Percentiles rank a stretch among this genome's conserved stretches.
phyloP scores from a whole-genome alignment of 1,284 basidiomycete genomes.

The Ceratobasidium sp. region DNA sequence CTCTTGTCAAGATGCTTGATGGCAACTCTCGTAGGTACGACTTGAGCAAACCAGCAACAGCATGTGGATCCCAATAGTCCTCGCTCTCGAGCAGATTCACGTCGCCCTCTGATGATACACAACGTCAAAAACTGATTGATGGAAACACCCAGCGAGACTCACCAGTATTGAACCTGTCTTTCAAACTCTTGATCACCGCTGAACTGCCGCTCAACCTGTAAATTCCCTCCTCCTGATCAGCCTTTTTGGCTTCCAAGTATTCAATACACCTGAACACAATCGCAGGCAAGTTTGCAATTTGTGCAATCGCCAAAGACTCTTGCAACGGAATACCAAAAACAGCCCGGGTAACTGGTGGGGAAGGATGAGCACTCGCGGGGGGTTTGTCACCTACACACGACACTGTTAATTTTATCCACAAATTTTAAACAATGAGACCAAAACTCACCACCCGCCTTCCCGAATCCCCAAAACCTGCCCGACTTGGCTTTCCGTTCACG shows the following conservation, averaged over 20 bases:
- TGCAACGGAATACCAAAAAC: slow-evolving; percentile 91
- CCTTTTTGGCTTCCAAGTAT: slow-evolving; percentile 88
- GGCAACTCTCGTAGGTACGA: slow-evolving; percentile 90
- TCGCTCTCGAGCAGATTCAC: slow-evolving; percentile 83
- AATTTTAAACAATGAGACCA: slow-evolving; percentile 43
- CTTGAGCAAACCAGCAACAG: slow-evolving; percentile 91
- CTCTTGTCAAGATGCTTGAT: slow-evolving; percentile 88
- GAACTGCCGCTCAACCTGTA: slow-evolving; percentile 93
- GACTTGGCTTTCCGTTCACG: slow-evolving; percentile 89
- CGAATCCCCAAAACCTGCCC: slow-evolving; percentile 85
- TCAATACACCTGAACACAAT: slow-evolving; percentile 94
- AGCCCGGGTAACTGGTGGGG: slow-evolving; percentile 63
- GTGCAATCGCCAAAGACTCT: slow-evolving; percentile 87
- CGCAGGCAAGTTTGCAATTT: slow-evolving; percentile 89
- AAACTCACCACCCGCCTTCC: slow-evolving; percentile 48
- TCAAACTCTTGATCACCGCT: slow-evolving; percentile 91
- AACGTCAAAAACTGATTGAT: neutral
- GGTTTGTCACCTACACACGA: neutral
- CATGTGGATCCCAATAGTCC: slow-evolving; percentile 95
- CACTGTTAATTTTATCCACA: neutral
- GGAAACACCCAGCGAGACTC: slow-evolving; percentile 48
- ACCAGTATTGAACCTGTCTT: slow-evolving; percentile 92
- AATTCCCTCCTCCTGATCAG: slow-evolving; percentile 96
- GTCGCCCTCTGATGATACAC: slow-evolving; percentile 74
- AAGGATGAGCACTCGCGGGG: slow-evolving; percentile 45